Conservation (phyloP, 1,284 basidiomycete species). For the Trichosporon coremiiforme region DNA sequence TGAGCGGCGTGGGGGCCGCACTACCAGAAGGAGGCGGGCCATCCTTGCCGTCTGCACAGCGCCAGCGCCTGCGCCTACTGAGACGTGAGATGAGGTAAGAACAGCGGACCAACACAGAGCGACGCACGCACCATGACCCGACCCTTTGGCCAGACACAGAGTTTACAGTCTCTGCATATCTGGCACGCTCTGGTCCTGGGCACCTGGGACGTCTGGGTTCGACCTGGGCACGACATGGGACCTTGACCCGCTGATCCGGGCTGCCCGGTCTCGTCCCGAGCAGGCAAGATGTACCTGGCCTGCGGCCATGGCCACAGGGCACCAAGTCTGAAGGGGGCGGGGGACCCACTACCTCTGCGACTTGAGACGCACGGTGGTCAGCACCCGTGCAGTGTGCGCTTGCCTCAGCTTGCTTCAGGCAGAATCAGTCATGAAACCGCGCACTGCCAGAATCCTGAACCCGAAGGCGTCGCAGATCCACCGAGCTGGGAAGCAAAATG, state of each 20-base stretch:
- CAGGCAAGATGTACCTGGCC: neutral
- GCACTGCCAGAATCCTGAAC: neutral
- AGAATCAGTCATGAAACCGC: neutral
- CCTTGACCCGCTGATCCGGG: neutral
- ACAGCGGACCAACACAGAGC: neutral
- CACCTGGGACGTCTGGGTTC: neutral
- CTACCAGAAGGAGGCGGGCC: neutral
- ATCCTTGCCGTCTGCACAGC: neutral
- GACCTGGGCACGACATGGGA: neutral
- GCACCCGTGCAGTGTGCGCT: too few relatives aligned
- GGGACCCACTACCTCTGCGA: neutral
- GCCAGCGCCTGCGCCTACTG: neutral
- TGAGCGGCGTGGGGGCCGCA: neutral
- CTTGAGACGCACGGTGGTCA: neutral
- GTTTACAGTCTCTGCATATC: neutral
- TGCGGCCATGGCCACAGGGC: too few relatives aligned
- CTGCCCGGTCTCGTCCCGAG: constrained; percentile 8
- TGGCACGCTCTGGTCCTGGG: neutral
- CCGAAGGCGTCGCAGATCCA: neutral
- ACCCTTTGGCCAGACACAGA: neutral
- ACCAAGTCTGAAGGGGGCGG: neutral
- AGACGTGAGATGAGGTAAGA: neutral
- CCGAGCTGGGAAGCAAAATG: neutral
- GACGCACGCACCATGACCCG: neutral
- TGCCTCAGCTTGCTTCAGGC: too few relatives aligned